Base-by-base conservation (phyloP, 768 basidiomycete species). In the Hebeloma cylindrosporum region DNA sequence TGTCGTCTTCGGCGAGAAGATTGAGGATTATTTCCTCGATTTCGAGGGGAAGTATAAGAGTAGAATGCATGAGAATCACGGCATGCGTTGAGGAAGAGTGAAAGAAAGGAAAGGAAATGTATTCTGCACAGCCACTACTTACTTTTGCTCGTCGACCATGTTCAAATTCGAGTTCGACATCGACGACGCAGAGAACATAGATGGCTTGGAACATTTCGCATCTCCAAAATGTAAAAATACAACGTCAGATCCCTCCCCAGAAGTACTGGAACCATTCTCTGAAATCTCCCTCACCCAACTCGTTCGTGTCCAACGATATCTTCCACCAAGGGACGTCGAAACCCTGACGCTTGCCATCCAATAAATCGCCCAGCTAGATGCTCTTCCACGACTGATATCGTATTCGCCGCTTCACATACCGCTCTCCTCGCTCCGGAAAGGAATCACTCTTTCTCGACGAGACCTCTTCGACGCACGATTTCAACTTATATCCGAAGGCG, bases 381-480 rank as follows among this genome's bases (percentile, higher is more conserved):
- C 71, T 3, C 72, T 95, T 4, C 93, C 93, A 1, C 68, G 76
- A 2, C 64, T 76, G 8, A 81, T 97, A 51, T 92, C 91, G 0
- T 93, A 85, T 61, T 92, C 94, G 0, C 83, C 88, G 2, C 53
- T 93, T 10, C 57, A 63, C 3, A 64, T 87, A 3, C 77, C 80
- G 2, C 64, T 78, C 4, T 52, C 64, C 0, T 65, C 64, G 16
- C 64, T 59, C 10, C 43, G 58, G 3, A 56, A 59, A 30, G 47
- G 46, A 13, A 46, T 75, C 7, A 62, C 69, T 1, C 68, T 98
- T 20, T 68, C 81, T 3, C 82, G 93, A 10, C 76, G 95, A 46
- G 95, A 98, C 65, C 72, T 98, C 4, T 97, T 92, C 58, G 95
- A 99, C 64, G 94, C 89, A 0, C 81, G 93, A n/a, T 96, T 95